Percentiles rank a stretch among this genome's conserved stretches.
These are phyloP conservation scores for Brassica rapa DNA, from an alignment of 345 rosid species.

Conservation along the genomic window DNA sequence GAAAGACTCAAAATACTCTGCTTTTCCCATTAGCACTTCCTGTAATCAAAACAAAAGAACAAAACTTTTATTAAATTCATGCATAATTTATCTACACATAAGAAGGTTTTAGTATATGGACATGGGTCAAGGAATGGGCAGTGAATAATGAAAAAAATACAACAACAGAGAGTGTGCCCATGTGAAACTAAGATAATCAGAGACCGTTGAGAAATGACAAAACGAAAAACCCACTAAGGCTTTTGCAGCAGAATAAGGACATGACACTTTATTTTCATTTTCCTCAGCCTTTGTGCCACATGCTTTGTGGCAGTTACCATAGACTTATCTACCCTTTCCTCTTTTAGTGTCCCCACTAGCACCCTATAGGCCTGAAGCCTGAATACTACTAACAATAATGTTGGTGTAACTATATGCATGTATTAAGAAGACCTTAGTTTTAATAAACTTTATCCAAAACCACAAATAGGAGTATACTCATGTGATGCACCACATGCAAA, in stretches of 20 bases:
- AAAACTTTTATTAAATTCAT: constrained; percentile 18
- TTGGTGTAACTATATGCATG: constrained; percentile 6
- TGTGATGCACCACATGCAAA: constrained; percentile 34
- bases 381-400: constrained; percentile 22
- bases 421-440: constrained; percentile 8
- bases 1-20: constrained; percentile 81
- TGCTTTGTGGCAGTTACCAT: constrained; percentile 33
- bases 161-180: constrained; percentile 18
- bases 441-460: constrained; percentile 23
- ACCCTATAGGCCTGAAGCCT: constrained; percentile 18
- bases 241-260: constrained; percentile 37
- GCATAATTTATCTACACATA: background rate
- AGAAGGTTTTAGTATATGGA: background rate
- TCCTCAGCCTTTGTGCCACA: constrained; percentile 36
- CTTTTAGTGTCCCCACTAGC: constrained; percentile 34
- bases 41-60: constrained; percentile 38
- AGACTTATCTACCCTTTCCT: constrained; percentile 29
- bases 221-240: constrained; percentile 25
- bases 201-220: constrained; percentile 41
- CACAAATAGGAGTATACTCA: constrained; percentile 20
- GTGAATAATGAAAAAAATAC: background rate
- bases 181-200: constrained; percentile 29
- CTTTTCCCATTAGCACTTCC: constrained; percentile 97
- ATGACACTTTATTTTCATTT: constrained; percentile 12
- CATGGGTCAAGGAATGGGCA: constrained; percentile 8